Evolutionary conservation across 768 basidiomycete species (phyloP).

Genomic region (Mycena kentingensis): DNA sequence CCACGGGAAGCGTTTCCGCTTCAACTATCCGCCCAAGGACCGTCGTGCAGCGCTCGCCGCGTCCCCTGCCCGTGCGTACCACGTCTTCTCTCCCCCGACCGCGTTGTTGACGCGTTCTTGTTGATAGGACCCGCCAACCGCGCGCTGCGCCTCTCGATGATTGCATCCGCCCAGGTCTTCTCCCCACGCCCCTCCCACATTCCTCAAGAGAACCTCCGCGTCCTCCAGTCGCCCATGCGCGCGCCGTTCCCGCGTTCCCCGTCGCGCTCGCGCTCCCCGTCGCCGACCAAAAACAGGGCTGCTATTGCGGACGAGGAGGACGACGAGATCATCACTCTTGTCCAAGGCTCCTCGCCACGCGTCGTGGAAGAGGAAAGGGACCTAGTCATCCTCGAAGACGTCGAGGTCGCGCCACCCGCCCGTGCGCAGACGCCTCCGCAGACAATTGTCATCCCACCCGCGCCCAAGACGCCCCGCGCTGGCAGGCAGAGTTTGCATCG

Average conservation of each 20-base stretch:
- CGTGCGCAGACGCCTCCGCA: constrained; percentile 15
- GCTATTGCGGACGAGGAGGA: constrained; percentile 36
- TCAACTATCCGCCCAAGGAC: constrained; percentile 75
- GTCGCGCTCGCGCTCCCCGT: constrained; percentile 29
- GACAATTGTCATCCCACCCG: constrained; percentile 19
- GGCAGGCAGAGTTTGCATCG: constrained; percentile 61
- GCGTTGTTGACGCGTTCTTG: not conserved
- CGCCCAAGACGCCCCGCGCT: constrained; percentile 28
- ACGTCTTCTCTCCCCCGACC: constrained; percentile 7
- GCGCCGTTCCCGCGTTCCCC: constrained; percentile 37
- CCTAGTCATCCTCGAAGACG: constrained; percentile 71
- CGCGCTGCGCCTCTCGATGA: constrained; percentile 72
- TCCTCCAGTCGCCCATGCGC: constrained; percentile 62
- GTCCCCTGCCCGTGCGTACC: constrained; percentile 48
- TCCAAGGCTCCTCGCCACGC: constrained; percentile 64
- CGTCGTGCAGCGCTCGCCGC: constrained; percentile 54
- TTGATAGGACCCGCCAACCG: constrained; percentile 38
- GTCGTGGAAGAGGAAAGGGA: constrained; percentile 73
- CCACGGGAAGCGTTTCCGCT: constrained; percentile 68
- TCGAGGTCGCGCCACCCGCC: constrained; percentile 36
- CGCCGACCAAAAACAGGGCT: constrained; percentile 13
- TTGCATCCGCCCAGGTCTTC: constrained; percentile 73
- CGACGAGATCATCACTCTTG: constrained; percentile 57
- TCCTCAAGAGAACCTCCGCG: constrained; percentile 62
- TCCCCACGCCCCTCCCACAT: constrained; percentile 61